Percentiles rank a stretch among this genome's conserved stretches.
These are phyloP conservation scores for Leccinum fibrillosum DNA, from an alignment of 768 basidiomycete species.

Conservation along the genomic window DNA sequence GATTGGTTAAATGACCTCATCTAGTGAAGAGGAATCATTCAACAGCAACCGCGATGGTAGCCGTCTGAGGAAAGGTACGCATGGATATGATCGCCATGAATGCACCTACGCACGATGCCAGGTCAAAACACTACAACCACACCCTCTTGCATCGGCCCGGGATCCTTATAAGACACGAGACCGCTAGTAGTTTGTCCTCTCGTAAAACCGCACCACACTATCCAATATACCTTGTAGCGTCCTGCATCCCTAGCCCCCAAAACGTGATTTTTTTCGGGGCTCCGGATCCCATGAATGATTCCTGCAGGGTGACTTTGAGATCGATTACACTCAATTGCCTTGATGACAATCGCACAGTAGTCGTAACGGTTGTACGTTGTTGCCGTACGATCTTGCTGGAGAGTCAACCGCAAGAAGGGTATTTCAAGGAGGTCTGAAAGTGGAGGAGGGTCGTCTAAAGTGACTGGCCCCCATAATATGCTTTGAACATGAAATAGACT, in stretches of 20 bases:
- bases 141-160: background rate
- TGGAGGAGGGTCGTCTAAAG: background rate
- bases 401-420: background rate
- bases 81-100: no score
- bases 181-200: background rate
- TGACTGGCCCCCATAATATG: background rate
- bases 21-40: no score
- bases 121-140: background rate
- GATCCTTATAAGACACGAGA: background rate
- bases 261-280: background rate
- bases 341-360: background rate
- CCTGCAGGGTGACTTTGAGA: background rate
- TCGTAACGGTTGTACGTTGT: background rate
- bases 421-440: background rate
- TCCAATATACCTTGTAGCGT: background rate
- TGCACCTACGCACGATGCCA: no score
- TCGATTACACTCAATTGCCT: background rate
- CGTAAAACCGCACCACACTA: background rate
- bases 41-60: no score
- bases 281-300: background rate
- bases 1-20: no score
- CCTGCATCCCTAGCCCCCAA: background rate
- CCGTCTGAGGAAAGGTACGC: no score
- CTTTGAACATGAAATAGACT: background rate
- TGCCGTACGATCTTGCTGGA: background rate